Evolutionary conservation across 352 stramenopile genomes (phyloP), one percentile per base, ranked within the genome.

Genomic region (Pythium brachiatum): DNA sequence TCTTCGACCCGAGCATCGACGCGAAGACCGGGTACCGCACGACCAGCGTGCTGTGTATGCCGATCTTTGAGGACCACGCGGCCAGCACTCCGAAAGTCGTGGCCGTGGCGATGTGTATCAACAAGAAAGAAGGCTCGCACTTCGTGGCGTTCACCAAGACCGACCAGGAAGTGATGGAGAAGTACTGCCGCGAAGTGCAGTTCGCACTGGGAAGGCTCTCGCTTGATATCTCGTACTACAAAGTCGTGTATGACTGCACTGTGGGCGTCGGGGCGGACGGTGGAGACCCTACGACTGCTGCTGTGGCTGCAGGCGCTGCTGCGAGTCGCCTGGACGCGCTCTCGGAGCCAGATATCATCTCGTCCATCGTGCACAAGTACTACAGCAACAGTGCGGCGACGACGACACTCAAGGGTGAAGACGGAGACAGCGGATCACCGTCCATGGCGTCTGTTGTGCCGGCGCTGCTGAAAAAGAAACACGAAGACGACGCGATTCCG

Each of bases 61-160:
- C 84, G 6, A 72, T 95, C 15, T 83, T 88, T 57, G 81, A 90
- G 56, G 81, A 90, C 43, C 74, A 88, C 57, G 72, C 75, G 2
- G 62, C 74, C 3, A 73, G 64, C 20, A 70, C 72, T 12, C 70
- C 73, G 0, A 89, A 89, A 44, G 76, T 84, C 51, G 81, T 90
- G 15, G 81, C 81, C 1, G 79, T 88, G 38, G 79, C 81, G 16
- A 90, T 96, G 79, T 93, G 90, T 58, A 94, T 97, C 65, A 97
- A 98, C 72, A 98, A 98, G 58, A 81, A 85, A 34, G 78, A 88
- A 61, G 76, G 82, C 11, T 57, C 68, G 3, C 82, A 88, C 21
- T 72, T 94, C n/a, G 80, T 92, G 8, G 70, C 79, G 3, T 89
- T 94, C 56, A 90, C 78, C 7, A 70, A 73, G 43, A 77, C 64